These are phyloP conservation scores for Rhodocollybia butyracea DNA, from an alignment of 768 basidiomycete species.

Conservation along the genomic window DNA sequence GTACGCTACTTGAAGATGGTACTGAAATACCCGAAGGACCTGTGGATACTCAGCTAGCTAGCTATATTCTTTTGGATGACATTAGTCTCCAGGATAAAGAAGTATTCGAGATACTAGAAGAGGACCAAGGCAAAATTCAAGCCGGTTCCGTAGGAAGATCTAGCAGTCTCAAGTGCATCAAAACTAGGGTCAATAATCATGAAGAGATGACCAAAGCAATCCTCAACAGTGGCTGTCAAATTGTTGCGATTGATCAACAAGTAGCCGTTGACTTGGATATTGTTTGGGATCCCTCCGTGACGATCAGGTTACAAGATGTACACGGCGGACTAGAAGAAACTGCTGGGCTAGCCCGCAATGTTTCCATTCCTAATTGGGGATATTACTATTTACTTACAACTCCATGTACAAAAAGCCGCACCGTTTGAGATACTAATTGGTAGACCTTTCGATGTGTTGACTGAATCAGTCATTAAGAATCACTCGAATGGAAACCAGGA, in stretches of 20 bases:
- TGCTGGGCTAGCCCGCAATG: slow-evolving; percentile 19
- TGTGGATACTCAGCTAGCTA: too few species aligned
- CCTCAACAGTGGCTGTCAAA: too few species aligned
- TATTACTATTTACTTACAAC: slow-evolving; percentile 22
- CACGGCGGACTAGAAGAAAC: slow-evolving; percentile 16
- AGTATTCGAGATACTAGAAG: too few species aligned
- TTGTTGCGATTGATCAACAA: slow-evolving; percentile 20
- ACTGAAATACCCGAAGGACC: too few species aligned
- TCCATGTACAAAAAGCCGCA: slow-evolving; percentile 19
- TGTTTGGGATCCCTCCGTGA: slow-evolving; percentile 14
- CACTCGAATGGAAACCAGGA: neutral
- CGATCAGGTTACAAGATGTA: slow-evolving; percentile 19
- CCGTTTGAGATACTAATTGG: slow-evolving; percentile 24
- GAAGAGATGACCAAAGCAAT: too few species aligned
- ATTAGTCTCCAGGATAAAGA: too few species aligned
- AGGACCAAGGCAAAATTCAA: too few species aligned
- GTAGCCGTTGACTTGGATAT: slow-evolving; percentile 13
- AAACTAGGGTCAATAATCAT: too few species aligned
- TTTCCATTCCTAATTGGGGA: slow-evolving; percentile 18
- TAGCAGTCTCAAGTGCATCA: too few species aligned
- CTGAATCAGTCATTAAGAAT: neutral
- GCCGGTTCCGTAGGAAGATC: too few species aligned
- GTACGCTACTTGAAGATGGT: too few species aligned
- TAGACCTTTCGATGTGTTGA: neutral
- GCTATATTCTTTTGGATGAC: too few species aligned